Evolutionary conservation across 345 rosid genomes (phyloP), one percentile per base, ranked within the genome.

Genomic region (Syzygium grande): DNA sequence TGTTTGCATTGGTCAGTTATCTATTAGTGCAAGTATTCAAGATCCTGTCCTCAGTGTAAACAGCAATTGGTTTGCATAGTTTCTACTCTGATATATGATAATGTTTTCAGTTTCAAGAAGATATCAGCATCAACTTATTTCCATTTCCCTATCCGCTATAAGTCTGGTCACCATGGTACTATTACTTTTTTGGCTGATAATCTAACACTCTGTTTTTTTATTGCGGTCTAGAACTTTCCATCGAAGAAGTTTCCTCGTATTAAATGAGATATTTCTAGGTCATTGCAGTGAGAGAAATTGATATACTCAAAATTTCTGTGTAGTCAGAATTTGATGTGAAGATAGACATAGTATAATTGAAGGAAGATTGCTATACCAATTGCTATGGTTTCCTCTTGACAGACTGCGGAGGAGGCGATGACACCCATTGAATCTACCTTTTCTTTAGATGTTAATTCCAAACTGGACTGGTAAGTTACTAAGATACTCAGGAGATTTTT

Each of bases 371-470:
- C 56, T 11, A 58, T 55, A 59, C 9, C 5, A 10, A 83, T 86
- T 84, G 52, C 58, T 46, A 38, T 52, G 86, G 80, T 85, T 84
- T 53, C 87, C 88, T 84, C 85, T 92, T 63, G 86, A 87, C 94
- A 98, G 99, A 98, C 99, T 80, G 99, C 99, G 61, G 97, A 96
- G 87, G 99, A 98, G 92, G 99, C 99, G 63, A 98, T 98, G 99
- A 98, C 99, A 52, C 99, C 99, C 56, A 98, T 98, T 89, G 99
- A 96, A 86, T 98, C 99, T 54, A 98, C 98, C 80, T 98, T 98
- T 90, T 98, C 99, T 59, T 91, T 98, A 89, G 98, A 98, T 91
- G 99, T 98, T 86, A 96, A 96, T 92, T 94, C 99, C 87, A 98
- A 98, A 93, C 90, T 98, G 92, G 99, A 98, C 89, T 98, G 99